A percentile compares a stretch with the other conserved stretches of the same genome.
phyloP scores from a whole-genome alignment of 2,329 filamentous ascomycete genomes.

The Lecanicillium sp. region DNA sequence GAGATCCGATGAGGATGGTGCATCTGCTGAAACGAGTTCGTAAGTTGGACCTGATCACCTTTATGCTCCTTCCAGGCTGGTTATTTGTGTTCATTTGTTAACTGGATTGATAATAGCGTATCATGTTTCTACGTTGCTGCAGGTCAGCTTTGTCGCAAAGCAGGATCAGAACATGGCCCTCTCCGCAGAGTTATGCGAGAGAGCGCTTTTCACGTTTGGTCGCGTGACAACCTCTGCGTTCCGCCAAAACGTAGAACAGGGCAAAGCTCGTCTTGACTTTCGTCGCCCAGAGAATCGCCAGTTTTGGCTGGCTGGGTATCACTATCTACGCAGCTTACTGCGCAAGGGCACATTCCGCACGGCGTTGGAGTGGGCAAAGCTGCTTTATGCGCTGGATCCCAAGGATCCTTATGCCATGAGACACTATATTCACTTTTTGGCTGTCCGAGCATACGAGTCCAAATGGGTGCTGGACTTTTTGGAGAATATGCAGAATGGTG shows the following conservation, averaged over 20 bases:
- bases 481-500: constrained; percentile 30
- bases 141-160: constrained; percentile 86
- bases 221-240: constrained; percentile 80
- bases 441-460: constrained; percentile 71
- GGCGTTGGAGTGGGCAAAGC: constrained; percentile 85
- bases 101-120: constrained; percentile 52
- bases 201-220: constrained; percentile 90
- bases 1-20: constrained; percentile 75
- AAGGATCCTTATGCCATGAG: constrained; percentile 77
- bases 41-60: constrained; percentile 17
- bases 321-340: constrained; percentile 77
- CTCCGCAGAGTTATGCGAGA: constrained; percentile 78
- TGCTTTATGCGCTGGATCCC: constrained; percentile 68
- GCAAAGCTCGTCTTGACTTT: constrained; percentile 76
- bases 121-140: constrained; percentile 86
- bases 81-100: too few species aligned
- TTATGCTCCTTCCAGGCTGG: background rate
- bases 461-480: constrained; percentile 67
- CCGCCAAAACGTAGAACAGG: constrained; percentile 63
- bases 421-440: constrained; percentile 74
- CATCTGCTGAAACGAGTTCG: constrained; percentile 47
- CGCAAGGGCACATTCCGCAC: constrained; percentile 92
- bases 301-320: constrained; percentile 82
- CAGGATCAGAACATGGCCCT: constrained; percentile 83
- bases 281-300: constrained; percentile 79